These are phyloP conservation scores for Phalaenopsis aphrodite DNA, from an alignment of 106 monocot genomes.

Conservation along the genomic window DNA sequence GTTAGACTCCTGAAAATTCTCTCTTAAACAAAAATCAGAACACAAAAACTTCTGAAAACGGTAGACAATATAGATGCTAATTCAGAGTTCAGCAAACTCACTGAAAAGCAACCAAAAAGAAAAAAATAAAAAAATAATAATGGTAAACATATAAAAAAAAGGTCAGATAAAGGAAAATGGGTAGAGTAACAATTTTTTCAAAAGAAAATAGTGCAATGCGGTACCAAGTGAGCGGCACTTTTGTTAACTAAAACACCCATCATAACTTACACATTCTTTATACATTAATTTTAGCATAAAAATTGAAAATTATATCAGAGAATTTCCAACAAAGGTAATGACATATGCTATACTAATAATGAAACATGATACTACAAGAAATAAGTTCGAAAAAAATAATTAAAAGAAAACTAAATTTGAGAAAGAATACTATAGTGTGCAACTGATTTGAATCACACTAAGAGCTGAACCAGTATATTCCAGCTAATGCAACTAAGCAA, in stretches of 20 bases:
- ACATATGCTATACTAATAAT: not conserved
- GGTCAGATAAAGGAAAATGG: not conserved
- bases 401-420: not conserved
- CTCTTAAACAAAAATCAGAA: not conserved
- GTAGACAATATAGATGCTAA: not conserved
- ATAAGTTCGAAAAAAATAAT: not conserved
- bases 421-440: not conserved
- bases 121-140: not conserved
- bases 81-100: no score
- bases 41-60: not conserved
- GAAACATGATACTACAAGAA: not conserved
- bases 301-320: not conserved
- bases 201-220: not conserved
- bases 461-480: not conserved
- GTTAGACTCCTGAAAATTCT: not conserved
- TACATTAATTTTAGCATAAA: not conserved
- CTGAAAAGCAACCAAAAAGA: not conserved
- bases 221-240: not conserved
- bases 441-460: not conserved
- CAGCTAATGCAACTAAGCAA: not conserved
- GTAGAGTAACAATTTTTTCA: not conserved
- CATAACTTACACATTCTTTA: no score
- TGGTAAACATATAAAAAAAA: not conserved
- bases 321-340: not conserved
- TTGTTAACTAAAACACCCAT: not conserved